Evolutionary conservation across 78 protist species (phyloP), one percentile per base, ranked within the genome.

Genomic region (Speleostelium caveatum): DNA sequence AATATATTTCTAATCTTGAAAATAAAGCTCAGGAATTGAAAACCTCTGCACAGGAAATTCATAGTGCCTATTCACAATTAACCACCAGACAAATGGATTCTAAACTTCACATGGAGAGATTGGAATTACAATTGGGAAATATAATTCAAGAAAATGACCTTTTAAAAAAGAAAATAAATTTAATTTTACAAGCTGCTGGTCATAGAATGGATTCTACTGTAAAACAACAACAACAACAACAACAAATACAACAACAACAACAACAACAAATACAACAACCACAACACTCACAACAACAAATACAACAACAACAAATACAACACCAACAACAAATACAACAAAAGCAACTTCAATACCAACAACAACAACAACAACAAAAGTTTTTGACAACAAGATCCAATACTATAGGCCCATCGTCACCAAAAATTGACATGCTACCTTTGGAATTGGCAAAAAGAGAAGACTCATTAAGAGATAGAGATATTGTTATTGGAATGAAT

Each of bases 401-500:
- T 32, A 16, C 33, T 26, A 26, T 62, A 3, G 69, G 33, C 21
- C 69, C 28, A 65, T 32, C 32, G 30, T 1, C 35, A 21, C 2
- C 17, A 56, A 19, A 19, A n/a, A 5, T 12, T 36, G 5, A 42
- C 32, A 22, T 49, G 36, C 51, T 51, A 21, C 22, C 17, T 36
- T 30, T 62, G 32, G 69, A 62, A 17, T 62, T 41, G 33, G 5
- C 17, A 65, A 65, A 33, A 5, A 69, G 42, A 69, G 36, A 42
- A 42, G 59, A 69, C n/a, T n/a, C n/a, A n/a, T n/a, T n/a, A 33
- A 69, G 79, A 60, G 71, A 60, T 38, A 77, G 74, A 66, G 89
- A 80, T 30, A 80, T 80, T 56, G 22, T 80, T 42, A 83, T 83
- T 60, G 91, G 91, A 14, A 45, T 83, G 36, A 83, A 83, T 35